phyloP scores from a whole-genome alignment of 140 eudicot species.

The Flaveria floridana region DNA sequence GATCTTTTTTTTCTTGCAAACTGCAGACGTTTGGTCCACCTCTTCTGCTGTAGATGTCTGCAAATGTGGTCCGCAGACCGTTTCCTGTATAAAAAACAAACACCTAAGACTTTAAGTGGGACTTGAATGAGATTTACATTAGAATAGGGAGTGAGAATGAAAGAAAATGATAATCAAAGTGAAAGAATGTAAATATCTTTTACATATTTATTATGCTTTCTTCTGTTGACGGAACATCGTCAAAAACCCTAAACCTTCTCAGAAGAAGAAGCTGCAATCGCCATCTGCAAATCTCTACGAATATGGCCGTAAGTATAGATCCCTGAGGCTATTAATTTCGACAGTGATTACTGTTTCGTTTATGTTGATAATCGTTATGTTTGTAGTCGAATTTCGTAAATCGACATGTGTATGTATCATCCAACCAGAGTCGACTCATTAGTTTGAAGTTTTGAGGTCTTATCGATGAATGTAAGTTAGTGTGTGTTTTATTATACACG shows the following conservation, averaged over 20 bases:
- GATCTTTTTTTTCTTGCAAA: no score
- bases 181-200: background rate
- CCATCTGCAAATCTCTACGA: background rate
- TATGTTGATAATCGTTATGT: background rate
- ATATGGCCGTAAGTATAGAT: constrained; percentile 17
- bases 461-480: constrained; percentile 2
- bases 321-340: background rate
- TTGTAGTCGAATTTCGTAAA: background rate
- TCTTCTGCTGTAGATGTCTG: no score
- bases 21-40: no score
- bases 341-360: background rate
- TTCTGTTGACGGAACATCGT: background rate
- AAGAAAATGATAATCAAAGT: constrained; percentile 8
- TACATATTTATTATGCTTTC: constrained; percentile 9
- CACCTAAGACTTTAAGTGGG: no score
- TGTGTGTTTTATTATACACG: background rate
- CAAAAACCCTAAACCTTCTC: constrained; percentile 32
- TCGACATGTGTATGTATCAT: background rate
- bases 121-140: background rate
- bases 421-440: background rate
- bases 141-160: background rate
- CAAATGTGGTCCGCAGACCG: no score
- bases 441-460: background rate
- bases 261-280: background rate
- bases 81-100: no score